Conservation (phyloP, 1,139 yeast genomes). For the Candida frijolesensis region DNA sequence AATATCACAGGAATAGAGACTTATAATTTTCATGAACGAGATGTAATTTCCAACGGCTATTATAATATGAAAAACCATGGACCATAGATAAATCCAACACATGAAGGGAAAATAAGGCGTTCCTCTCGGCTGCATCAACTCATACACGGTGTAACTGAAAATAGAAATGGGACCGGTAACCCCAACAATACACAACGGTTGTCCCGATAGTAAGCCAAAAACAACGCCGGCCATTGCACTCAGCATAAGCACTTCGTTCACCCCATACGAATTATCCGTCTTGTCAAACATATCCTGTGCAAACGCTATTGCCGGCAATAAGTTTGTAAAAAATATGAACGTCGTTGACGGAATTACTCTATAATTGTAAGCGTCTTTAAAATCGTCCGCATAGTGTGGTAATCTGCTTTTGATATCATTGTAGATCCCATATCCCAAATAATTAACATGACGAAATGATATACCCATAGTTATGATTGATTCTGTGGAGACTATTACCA, state of each 20-base stretch:
- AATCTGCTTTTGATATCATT: slow-evolving; percentile 56
- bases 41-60: slow-evolving; percentile 75
- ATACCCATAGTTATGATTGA: slow-evolving; percentile 11
- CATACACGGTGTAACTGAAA: slow-evolving; percentile 89
- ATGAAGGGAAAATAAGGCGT: slow-evolving; percentile 86
- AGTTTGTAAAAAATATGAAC: slow-evolving; percentile 83
- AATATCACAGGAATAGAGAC: slow-evolving; percentile 86
- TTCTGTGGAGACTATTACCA: neutral
- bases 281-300: slow-evolving; percentile 97
- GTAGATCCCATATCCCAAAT: slow-evolving; percentile 57
- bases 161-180: slow-evolving; percentile 95
- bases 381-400: slow-evolving; percentile 76
- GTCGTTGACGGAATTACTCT: slow-evolving; percentile 86
- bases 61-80: slow-evolving; percentile 76
- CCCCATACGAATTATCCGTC: slow-evolving; percentile 84
- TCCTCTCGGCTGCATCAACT: slow-evolving; percentile 64
- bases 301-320: slow-evolving; percentile 92
- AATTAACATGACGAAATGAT: slow-evolving; percentile 18
- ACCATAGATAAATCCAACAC: slow-evolving; percentile 96
- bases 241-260: slow-evolving; percentile 82
- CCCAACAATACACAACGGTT: slow-evolving; percentile 95
- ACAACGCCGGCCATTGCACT: slow-evolving; percentile 88
- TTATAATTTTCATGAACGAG: slow-evolving; percentile 68
- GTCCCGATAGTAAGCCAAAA: slow-evolving; percentile 85
- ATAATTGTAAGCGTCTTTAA: slow-evolving; percentile 82